Evolutionary conservation across 1,284 basidiomycete genomes (phyloP), one percentile per base, ranked within the genome.

Genomic region (Ustilago cynodontis): DNA sequence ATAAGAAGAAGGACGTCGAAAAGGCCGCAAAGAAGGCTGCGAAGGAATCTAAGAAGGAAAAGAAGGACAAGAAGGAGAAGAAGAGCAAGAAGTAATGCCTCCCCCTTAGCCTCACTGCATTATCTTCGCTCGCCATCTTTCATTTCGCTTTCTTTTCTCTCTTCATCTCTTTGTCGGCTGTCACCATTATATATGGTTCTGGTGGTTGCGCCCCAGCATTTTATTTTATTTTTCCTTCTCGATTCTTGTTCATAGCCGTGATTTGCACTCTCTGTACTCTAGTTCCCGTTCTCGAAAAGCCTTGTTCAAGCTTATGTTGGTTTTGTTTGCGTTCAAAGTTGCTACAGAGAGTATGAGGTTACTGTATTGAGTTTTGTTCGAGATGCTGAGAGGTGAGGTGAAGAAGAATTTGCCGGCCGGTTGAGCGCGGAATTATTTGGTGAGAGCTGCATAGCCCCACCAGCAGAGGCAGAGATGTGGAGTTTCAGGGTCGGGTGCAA

Each of bases 11-110:
- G 70, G 71, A 80, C 16, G 76, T 78, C 5, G 73, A 76, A 20
- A 81, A 81, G 75, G 83, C 80, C 7, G 80, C 81, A 43, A 85
- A 84, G 71, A 81, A 83, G 69, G 81, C 75, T 2, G 64, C 79
- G 5, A 80, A 81, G 63, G 65, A 77, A 41, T 55, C 63, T 47
- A 77, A 75, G 71, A 78, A 71, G 77, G 80, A 74, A 29, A 80
- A 82, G 71, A 74, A 79, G 31, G 31, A 33, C 31, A 33, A 33
- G 31, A 33, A 77, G 59, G 65, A 74, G 45, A 77, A 81, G 60
- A 67, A 69, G 55, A 76, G 37, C 31, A 66, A 65, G 50, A 65
- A 65, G 56, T 65, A 29, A 59, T 20, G 6, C 20, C 2, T 20
- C 6, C 47, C n/a, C 43, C 24, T 47, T 7, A 7, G 43, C 24